Conservation (phyloP, 768 basidiomycete genomes). For the Boletus rubropictus region DNA sequence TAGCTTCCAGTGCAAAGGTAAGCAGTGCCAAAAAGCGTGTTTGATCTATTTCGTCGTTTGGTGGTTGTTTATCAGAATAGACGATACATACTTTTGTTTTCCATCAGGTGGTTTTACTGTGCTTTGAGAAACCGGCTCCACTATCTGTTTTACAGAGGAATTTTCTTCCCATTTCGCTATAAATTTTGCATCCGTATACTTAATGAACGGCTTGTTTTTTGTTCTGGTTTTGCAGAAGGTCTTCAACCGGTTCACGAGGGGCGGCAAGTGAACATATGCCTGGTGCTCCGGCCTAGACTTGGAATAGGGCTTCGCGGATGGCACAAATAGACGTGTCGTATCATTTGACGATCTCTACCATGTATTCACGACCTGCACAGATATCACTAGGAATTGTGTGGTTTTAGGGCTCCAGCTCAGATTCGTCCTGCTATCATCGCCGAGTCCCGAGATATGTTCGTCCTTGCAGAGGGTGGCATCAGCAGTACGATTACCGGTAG, state of each 20-base stretch:
- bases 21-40: slow-evolving; percentile 9
- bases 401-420: not conserved
- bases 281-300: not conserved
- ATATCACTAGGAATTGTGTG: not conserved
- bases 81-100: not conserved
- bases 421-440: not conserved
- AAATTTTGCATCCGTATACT: slow-evolving; percentile 10
- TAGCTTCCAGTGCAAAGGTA: slow-evolving; percentile 31
- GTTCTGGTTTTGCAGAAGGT: slow-evolving; percentile 23
- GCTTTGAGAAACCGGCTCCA: not conserved
- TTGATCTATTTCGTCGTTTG: slow-evolving; percentile 12
- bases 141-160: slow-evolving; percentile 1
- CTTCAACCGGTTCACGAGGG: slow-evolving; percentile 21
- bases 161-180: not conserved
- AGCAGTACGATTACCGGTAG: too few relatives aligned
- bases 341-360: slow-evolving; percentile 3
- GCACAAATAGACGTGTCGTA: not conserved
- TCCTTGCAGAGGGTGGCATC: too few relatives aligned
- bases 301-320: not conserved
- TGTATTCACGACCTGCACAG: not conserved
- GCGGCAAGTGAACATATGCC: slow-evolving; percentile 19
- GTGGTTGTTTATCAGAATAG: not conserved
- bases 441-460: too few relatives aligned
- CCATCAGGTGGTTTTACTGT: not conserved
- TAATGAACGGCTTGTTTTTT: slow-evolving; percentile 18